Evolutionary conservation across 768 basidiomycete species (phyloP), one percentile per base, ranked within the genome.

Genomic region (Auriscalpium microsporum): DNA sequence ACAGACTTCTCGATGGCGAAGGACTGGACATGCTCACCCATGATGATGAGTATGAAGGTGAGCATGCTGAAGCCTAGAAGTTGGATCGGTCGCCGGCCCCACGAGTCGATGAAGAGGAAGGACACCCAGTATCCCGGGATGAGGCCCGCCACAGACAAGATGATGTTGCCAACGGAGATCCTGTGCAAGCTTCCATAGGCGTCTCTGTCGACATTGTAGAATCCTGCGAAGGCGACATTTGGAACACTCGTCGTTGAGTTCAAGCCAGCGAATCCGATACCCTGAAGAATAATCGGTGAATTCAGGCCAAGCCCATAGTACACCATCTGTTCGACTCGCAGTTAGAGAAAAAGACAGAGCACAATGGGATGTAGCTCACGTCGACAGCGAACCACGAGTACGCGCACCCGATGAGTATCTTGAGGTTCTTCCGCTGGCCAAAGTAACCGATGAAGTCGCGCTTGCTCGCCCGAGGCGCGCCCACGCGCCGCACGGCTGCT

Each of bases 331-430:
- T 10, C 8, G 8, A 40, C 14, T 0, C 13, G 33, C n/a, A 34
- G 49, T 19, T 48, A 42, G 3, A 23, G 37, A 6, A 54, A 37
- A 19, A 11, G 16, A 37, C 21, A 5, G 33, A 71, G 80, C 13
- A 19, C n/a, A 10, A 7, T 10, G 38, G 13, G 38, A 17, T 6
- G 58, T 82, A 53, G 74, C 85, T 53, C 35, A 84, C 84, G 62
- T 90, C 90, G 23, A 92, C 79, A 9, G 90, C 91, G 59, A 94
- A 94, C 92, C 92, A 94, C 9, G 85, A 87, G 68, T 85, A 94
- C 0, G 88, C 69, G 0, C 83, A 77, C 14, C 89, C 91, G 50
- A 94, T 68, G 55, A 94, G 77, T 50, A 90, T 71, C 72, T 93
- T 94, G 62, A 78, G 68, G 69, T 95, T 90, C 69, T 83, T 63